Evolutionary conservation across 2,329 filamentous ascomycete genomes (phyloP).

Genomic region (Colletotrichum sojae): DNA sequence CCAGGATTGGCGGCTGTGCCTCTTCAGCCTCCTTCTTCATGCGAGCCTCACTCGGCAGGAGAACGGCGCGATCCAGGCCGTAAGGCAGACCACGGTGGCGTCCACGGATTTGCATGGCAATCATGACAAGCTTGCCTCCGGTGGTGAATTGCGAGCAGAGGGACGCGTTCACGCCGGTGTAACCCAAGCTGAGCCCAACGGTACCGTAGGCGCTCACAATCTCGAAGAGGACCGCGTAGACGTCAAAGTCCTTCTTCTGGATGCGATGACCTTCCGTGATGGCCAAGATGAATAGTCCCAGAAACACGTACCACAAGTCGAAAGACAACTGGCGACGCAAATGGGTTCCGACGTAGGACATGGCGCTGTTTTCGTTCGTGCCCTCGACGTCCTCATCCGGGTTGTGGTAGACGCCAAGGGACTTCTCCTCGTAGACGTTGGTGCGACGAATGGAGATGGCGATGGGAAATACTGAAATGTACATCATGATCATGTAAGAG

Average conservation of each 20-base stretch:
- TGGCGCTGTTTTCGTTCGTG: conserved; percentile 69
- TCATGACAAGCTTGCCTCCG: conserved; percentile 78
- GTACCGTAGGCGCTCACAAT: conserved; percentile 94
- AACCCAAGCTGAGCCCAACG: conserved; percentile 91
- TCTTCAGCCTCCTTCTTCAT: conserved; percentile 68
- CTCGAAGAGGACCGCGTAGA: conserved; percentile 84
- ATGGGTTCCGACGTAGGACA: conserved; percentile 92
- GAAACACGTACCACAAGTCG: conserved; percentile 96
- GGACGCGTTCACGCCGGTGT: conserved; percentile 80
- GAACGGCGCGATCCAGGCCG: conserved; percentile 73
- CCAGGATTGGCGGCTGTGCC: conserved; percentile 55
- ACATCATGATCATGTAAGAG: conserved; percentile 99
- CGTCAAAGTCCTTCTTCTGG: conserved; percentile 72
- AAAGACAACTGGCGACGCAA: conserved; percentile 94
- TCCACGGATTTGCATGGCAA: conserved; percentile 79
- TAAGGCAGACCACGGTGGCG: conserved; percentile 79
- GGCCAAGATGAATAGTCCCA: conserved; percentile 92
- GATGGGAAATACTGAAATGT: conserved; percentile 96
- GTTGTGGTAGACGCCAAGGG: conserved; percentile 78
- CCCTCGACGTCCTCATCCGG: conserved; percentile 63
- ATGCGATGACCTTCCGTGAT: conserved; percentile 87
- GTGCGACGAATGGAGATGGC: conserved; percentile 94
- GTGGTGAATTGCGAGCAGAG: conserved; percentile 87
- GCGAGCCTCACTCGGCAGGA: conserved; percentile 70
- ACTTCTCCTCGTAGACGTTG: conserved; percentile 96